Percentiles rank a stretch among this genome's conserved stretches.
These are phyloP conservation scores for Leccinum boreale DNA, from an alignment of 768 basidiomycete species.

Conservation along the genomic window DNA sequence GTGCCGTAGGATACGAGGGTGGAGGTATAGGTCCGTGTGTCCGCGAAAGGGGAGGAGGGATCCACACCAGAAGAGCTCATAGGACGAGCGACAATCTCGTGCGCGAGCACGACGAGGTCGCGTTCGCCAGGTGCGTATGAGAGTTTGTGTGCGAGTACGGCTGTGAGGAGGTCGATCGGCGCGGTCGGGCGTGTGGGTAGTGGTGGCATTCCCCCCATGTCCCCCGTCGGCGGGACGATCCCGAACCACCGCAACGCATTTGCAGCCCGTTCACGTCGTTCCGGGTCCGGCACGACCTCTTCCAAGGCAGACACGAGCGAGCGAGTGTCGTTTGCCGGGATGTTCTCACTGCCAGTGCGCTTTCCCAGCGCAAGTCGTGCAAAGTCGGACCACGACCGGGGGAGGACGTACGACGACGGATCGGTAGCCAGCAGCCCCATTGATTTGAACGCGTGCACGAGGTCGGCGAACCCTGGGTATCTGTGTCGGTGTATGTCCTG, in stretches of 20 bases:
- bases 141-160: constrained; percentile 67
- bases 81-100: constrained; percentile 63
- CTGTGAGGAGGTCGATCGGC: constrained; percentile 74
- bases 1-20: constrained; percentile 57
- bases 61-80: no score
- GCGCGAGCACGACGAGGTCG: constrained; percentile 84
- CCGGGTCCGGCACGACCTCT: constrained; percentile 14
- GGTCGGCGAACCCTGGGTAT: constrained; percentile 77
- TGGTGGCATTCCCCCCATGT: constrained; percentile 32
- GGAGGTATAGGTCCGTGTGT: constrained; percentile 61
- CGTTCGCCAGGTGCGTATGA: constrained; percentile 67
- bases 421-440: constrained; percentile 62
- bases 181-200: constrained; percentile 41
- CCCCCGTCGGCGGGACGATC: constrained; percentile 6
- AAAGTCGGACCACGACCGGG: constrained; percentile 35
- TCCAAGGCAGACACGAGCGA: constrained; percentile 33
- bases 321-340: constrained; percentile 17
- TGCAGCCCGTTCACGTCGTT: constrained; percentile 27
- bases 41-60: neutral
- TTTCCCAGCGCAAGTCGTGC: constrained; percentile 33
- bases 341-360: neutral
- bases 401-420: constrained; percentile 15
- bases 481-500: constrained; percentile 33
- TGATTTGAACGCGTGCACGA: constrained; percentile 69
- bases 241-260: constrained; percentile 45